Percentiles rank a stretch among this genome's conserved stretches.
Conservation (phyloP, 2,329 filamentous ascomycete genomes). For the Fragosphaeria purpurea region DNA sequence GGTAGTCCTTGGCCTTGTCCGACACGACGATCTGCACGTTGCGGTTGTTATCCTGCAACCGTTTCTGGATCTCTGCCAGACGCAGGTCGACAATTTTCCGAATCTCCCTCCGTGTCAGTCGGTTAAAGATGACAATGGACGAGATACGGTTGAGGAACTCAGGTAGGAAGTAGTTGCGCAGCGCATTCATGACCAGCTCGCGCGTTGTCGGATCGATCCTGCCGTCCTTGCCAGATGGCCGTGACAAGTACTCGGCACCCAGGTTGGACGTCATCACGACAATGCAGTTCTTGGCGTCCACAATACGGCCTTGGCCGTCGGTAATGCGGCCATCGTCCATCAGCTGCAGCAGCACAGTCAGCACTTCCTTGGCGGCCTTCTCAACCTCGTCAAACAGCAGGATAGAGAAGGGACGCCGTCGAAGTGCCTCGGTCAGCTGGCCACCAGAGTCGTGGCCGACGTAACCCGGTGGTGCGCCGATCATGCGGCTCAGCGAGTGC, state of each 20-base stretch:
- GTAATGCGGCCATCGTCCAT: constrained; percentile 99
- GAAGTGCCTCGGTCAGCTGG: constrained; percentile 88
- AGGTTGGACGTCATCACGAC: constrained; percentile 99
- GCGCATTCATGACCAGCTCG: constrained; percentile 81
- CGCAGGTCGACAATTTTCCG: constrained; percentile 92
- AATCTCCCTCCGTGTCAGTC: constrained; percentile 80
- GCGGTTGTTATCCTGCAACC: constrained; percentile 72
- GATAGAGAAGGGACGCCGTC: constrained; percentile 93
- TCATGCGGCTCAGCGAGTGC: constrained; percentile 92
- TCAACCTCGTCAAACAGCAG: constrained; percentile 96
- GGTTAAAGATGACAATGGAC: constrained; percentile 96
- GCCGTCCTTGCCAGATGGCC: constrained; percentile 67
- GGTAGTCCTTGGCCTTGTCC: constrained; percentile 82
- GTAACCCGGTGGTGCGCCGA: constrained; percentile 92
- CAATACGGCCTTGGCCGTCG: constrained; percentile 87
- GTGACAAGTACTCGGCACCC: constrained; percentile 84
- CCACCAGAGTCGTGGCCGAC: constrained; percentile 94
- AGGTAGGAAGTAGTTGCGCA: constrained; percentile 93
- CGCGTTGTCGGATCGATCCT: constrained; percentile 75
- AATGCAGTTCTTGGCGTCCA: constrained; percentile 96
- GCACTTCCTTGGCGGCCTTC: constrained; percentile 94
- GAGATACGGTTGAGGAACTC: constrained; percentile 98
- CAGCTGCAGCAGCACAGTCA: constrained; percentile 95
- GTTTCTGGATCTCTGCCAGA: constrained; percentile 79
- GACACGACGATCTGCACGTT: constrained; percentile 78